Percentiles rank a stretch among this genome's conserved stretches.
These are phyloP conservation scores for Aquilaria yunnanensis DNA, from an alignment of 345 rosid species.

Conservation along the genomic window DNA sequence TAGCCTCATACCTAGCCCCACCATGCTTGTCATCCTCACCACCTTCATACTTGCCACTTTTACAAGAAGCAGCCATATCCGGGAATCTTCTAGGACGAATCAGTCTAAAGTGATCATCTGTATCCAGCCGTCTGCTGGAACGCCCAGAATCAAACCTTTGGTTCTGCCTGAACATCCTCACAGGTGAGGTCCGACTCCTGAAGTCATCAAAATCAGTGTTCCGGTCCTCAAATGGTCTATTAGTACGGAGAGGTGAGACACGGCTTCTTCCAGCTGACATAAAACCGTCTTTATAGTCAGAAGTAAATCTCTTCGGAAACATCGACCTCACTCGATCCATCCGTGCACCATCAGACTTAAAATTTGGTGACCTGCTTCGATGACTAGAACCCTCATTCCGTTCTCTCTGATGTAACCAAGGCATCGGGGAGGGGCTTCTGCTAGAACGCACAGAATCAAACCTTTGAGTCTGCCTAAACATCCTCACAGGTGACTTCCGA, in stretches of 20 bases:
- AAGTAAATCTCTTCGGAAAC: slow-evolving; percentile 32
- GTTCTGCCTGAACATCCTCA: slow-evolving; percentile 22
- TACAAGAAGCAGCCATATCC: slow-evolving; percentile 13
- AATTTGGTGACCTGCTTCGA: slow-evolving; percentile 38
- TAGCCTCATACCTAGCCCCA: slow-evolving; percentile 25
- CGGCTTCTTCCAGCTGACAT: slow-evolving; percentile 28
- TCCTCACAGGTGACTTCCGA: slow-evolving; percentile 33
- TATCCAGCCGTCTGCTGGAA: slow-evolving; percentile 14
- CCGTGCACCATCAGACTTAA: slow-evolving; percentile 23
- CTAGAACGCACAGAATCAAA: slow-evolving; percentile 24
- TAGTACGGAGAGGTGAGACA: slow-evolving; percentile 24
- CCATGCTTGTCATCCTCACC: slow-evolving; percentile 25
- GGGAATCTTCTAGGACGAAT: slow-evolving; percentile 22
- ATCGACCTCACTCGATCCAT: slow-evolving; percentile 34
- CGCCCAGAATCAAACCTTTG: slow-evolving; percentile 32
- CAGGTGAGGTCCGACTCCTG: slow-evolving; percentile 35
- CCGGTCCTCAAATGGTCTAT: slow-evolving; percentile 33
- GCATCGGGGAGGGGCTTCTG: slow-evolving; percentile 32
- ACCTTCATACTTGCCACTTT: slow-evolving; percentile 23
- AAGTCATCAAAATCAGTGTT: slow-evolving; percentile 22
- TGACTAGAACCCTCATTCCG: slow-evolving; percentile 27
- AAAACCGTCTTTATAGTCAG: slow-evolving; percentile 30
- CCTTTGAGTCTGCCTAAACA: slow-evolving; percentile 27
- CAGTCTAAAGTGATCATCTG: slow-evolving; percentile 24
- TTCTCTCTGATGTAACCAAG: slow-evolving; percentile 24